Conservation (phyloP, 768 basidiomycete species). For the Rhodotorula diobovata region DNA sequence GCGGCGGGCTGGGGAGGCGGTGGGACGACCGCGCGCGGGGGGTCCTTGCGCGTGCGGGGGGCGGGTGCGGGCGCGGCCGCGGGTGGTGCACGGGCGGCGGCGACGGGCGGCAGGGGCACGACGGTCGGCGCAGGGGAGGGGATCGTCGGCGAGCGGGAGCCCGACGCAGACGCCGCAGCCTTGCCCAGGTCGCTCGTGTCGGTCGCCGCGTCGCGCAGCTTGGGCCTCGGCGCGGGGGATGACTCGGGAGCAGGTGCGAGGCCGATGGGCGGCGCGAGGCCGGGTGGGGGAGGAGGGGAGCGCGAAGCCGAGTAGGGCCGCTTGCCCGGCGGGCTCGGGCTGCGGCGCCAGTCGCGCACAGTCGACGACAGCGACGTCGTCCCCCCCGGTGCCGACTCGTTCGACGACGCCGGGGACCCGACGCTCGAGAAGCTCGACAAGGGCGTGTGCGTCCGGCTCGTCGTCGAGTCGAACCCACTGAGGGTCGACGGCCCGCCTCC, state of each 20-base stretch:
- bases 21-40: background rate
- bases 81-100: background rate
- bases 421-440: conserved; percentile 33
- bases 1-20: too few relatives aligned
- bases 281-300: background rate
- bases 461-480: conserved; percentile 18
- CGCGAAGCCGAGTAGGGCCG: conserved; percentile 5
- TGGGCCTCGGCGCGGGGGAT: conserved; percentile 1
- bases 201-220: conserved; percentile 30
- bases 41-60: too few relatives aligned
- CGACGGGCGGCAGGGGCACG: background rate
- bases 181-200: conserved; percentile 30
- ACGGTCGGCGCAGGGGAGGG: background rate
- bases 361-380: conserved; percentile 17
- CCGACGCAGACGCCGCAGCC: background rate
- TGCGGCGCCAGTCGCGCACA: conserved; percentile 23
- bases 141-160: background rate
- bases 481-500: conserved; percentile 6
- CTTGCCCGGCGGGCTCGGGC: background rate
- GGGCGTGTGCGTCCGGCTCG: conserved; percentile 22
- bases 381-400: background rate
- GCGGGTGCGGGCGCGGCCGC: too few relatives aligned
- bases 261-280: conserved; percentile 2
- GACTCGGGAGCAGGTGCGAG: background rate
- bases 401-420: conserved; percentile 6